Base-by-base conservation (phyloP, 495 filamentous ascomycete genomes). In the Pyrenula massariospora region DNA sequence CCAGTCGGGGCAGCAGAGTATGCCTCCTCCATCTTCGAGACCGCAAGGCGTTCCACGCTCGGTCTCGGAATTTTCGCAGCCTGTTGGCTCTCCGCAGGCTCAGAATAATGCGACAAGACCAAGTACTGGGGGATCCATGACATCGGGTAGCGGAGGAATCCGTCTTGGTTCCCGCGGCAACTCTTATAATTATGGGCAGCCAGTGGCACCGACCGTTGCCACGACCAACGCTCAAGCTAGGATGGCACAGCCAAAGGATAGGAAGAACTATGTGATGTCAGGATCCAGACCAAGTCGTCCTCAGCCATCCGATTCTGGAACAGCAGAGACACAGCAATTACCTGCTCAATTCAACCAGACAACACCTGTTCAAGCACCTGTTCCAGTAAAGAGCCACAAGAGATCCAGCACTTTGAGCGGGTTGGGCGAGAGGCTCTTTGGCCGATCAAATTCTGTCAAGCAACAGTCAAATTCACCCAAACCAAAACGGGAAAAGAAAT, bases 211-310 rank as follows among this genome's bases (percentile, higher is more conserved):
- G 25, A 85, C 88, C 58, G 82, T 96, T 60, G 90, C 89, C 55
- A 84, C 86, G 66, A 91, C 90, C 47, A 96, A 94, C 74, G 92
- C 83, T 36, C 86, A 96, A 70, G 93, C 89, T 58, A 86, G 86
- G 60, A 86, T 98, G 58, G 84, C 91, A 56, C 91, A 95, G 67
- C 93, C 93, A 42, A 84, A 79, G 60, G 77, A 73, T 58, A 71
- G 76, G 15, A 89, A 85, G 66, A 81, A 82, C 57, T 95, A 95
- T 63, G 79, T 79, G 23, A 89, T 93, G 48, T 88, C 88, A 20
- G 75, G 74, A 54, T 42, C 31, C 31, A 42, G 5, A 15, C 8
- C 31, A 5, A 42, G 15, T 42, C 31, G 31, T 5, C 85, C 88
- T 20, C 82, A 88, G 25, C 75, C 79, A 19, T 81, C 86, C 57